Conservation (phyloP, 768 basidiomycete species). For the Tricholoma sp. region DNA sequence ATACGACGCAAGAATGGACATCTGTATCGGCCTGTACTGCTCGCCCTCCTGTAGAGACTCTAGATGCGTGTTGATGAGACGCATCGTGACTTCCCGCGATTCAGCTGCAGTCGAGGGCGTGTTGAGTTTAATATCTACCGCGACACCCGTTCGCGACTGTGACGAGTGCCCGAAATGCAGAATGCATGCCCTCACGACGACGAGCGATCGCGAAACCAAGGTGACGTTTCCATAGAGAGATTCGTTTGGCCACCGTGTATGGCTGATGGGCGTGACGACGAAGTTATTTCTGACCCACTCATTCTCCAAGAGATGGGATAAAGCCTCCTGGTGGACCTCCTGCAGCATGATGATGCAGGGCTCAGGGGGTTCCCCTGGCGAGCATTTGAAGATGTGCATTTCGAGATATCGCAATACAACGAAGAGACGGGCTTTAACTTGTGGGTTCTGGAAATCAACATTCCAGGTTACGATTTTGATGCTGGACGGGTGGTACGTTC, state of each 20-base stretch:
- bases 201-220: constrained; percentile 53
- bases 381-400: constrained; percentile 43
- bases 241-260: constrained; percentile 50
- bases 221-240: constrained; percentile 64
- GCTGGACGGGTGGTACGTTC: constrained; percentile 22
- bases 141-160: constrained; percentile 51
- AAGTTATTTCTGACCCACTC: constrained; percentile 63
- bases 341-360: constrained; percentile 67
- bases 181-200: constrained; percentile 42
- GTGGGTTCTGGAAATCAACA: constrained; percentile 42
- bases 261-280: constrained; percentile 47
- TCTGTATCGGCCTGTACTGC: constrained; percentile 40
- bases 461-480: constrained; percentile 71
- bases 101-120: constrained; percentile 26
- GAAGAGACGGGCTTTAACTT: constrained; percentile 38
- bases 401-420: constrained; percentile 52
- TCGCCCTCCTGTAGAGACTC: constrained; percentile 54
- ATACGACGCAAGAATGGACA: constrained; percentile 45
- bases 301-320: constrained; percentile 46
- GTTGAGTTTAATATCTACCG: constrained; percentile 49
- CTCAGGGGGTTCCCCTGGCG: constrained; percentile 40
- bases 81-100: constrained; percentile 39
- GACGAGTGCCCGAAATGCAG: constrained; percentile 47
- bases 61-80: constrained; percentile 70
- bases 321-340: constrained; percentile 47